phyloP scores from a whole-genome alignment of 169 alveolate species.

The Plasmodium gallinaceum region DNA sequence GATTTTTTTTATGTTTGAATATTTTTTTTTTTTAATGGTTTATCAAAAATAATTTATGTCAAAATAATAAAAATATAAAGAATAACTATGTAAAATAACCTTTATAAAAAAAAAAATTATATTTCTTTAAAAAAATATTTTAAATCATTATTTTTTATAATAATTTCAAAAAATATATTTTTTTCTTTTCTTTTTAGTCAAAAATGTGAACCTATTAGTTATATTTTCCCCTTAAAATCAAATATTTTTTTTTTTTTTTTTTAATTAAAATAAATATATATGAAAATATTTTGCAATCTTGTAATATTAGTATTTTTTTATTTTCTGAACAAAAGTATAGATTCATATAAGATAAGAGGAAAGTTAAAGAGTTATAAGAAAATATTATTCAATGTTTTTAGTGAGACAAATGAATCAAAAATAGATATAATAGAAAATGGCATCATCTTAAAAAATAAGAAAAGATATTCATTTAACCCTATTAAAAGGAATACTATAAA shows the following conservation, averaged over 20 bases:
- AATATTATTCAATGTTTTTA: background rate
- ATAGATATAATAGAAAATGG: background rate
- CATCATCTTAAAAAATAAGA: conserved; percentile 14
- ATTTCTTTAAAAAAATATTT: too few species aligned
- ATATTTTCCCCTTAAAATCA: background rate
- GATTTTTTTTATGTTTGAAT: background rate
- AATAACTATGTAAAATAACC: too few species aligned
- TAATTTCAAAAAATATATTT: too few species aligned
- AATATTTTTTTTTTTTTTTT: background rate
- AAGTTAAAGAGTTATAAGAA: conserved; percentile 8
- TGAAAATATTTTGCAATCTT: background rate
- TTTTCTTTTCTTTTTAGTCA: too few species aligned
- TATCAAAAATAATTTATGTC: too few species aligned
- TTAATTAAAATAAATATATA: background rate
- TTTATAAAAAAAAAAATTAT: too few species aligned
- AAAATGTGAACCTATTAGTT: too few species aligned
- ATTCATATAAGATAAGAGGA: conserved; percentile 29
- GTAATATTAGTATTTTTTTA: conserved; percentile 20
- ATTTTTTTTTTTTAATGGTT: too few species aligned
- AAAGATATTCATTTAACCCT: conserved; percentile 59
- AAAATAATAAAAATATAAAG: too few species aligned
- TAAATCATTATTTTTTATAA: too few species aligned
- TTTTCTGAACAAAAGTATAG: conserved; percentile 3
- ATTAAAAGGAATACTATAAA: conserved; percentile 35
- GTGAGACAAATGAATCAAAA: conserved; percentile 16